phyloP scores from a whole-genome alignment of 768 basidiomycete species.

The Suillus subluteus region DNA sequence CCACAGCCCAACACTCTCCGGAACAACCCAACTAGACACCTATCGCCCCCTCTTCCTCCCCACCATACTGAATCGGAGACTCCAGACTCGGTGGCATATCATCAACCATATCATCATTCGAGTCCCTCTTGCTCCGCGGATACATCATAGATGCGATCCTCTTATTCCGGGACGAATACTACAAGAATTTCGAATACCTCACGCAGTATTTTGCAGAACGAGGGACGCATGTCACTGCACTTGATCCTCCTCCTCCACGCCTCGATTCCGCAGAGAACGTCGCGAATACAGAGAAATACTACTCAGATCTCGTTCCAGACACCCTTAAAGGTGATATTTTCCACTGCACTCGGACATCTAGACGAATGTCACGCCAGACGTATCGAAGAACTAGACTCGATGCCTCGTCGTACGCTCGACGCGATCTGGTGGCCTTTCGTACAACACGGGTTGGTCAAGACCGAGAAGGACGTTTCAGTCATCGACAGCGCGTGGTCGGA shows the following conservation, averaged over 20 bases:
- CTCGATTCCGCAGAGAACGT: slow-evolving; percentile 50
- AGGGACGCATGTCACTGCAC: slow-evolving; percentile 54
- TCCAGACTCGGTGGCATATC: slow-evolving; percentile 93
- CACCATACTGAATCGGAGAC: slow-evolving; percentile 84
- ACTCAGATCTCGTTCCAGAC: slow-evolving; percentile 49
- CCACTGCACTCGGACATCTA: slow-evolving; percentile 56
- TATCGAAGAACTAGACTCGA: slow-evolving; percentile 72
- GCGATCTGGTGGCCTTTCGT: slow-evolving; percentile 98
- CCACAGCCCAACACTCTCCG: slow-evolving; percentile 85
- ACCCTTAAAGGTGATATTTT: slow-evolving; percentile 43
- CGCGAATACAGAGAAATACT: slow-evolving; percentile 69
- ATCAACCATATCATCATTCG: slow-evolving; percentile 89
- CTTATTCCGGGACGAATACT: slow-evolving; percentile 85
- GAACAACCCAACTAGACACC: slow-evolving; percentile 81
- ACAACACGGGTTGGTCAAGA: slow-evolving; percentile 77
- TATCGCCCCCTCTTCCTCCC: slow-evolving; percentile 90
- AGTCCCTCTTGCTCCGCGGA: slow-evolving; percentile 87
- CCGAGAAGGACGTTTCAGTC: slow-evolving; percentile 77
- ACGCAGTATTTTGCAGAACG: slow-evolving; percentile 77
- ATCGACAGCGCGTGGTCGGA: slow-evolving; percentile 91
- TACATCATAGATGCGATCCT: slow-evolving; percentile 86
- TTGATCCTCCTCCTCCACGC: slow-evolving; percentile 62
- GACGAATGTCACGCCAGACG: slow-evolving; percentile 66
- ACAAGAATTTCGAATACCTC: slow-evolving; percentile 87
- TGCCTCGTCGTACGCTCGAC: slow-evolving; percentile 77